phyloP scores from a whole-genome alignment of 106 monocot genomes.

The Iris macrosiphon region DNA sequence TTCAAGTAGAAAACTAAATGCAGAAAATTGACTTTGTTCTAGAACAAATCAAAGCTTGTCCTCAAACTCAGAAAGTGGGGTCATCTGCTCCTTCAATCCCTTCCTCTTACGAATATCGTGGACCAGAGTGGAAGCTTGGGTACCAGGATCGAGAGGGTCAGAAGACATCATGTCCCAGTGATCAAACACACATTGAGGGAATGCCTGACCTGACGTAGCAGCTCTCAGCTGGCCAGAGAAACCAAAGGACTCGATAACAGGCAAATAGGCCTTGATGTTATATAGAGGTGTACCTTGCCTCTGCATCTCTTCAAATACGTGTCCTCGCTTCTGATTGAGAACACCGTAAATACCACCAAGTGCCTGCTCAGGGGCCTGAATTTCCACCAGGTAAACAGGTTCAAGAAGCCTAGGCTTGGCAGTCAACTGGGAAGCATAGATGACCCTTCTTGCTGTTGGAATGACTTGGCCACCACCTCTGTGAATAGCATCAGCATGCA shows the following conservation, averaged over 20 bases:
- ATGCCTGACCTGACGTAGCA: constrained; percentile 38
- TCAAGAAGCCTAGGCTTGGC: constrained; percentile 38
- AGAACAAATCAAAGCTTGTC: constrained; percentile 32
- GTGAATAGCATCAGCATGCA: constrained; percentile 45
- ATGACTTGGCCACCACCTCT: constrained; percentile 39
- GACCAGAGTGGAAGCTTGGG: constrained; percentile 16
- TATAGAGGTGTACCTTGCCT: constrained; percentile 27
- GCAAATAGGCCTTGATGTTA: constrained; percentile 39
- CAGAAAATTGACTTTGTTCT: too few relatives aligned
- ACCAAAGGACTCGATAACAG: constrained; percentile 27
- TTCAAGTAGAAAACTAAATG: too few relatives aligned
- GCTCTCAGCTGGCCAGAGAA: constrained; percentile 26
- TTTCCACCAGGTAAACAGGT: constrained; percentile 45
- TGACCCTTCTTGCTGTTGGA: constrained; percentile 37
- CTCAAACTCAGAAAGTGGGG: constrained; percentile 27
- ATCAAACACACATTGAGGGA: constrained; percentile 39
- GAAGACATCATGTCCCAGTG: constrained; percentile 34
- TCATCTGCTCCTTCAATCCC: constrained; percentile 40
- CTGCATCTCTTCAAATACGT: constrained; percentile 32
- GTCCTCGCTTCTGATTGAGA: constrained; percentile 35
- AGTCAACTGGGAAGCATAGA: constrained; percentile 40
- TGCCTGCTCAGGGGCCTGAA: constrained; percentile 36
- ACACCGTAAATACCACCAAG: constrained; percentile 35
- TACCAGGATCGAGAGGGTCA: constrained; percentile 17
- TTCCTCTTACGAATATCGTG: constrained; percentile 38